phyloP scores from a whole-genome alignment of 345 rosid species.

The Murraya koenigii region DNA sequence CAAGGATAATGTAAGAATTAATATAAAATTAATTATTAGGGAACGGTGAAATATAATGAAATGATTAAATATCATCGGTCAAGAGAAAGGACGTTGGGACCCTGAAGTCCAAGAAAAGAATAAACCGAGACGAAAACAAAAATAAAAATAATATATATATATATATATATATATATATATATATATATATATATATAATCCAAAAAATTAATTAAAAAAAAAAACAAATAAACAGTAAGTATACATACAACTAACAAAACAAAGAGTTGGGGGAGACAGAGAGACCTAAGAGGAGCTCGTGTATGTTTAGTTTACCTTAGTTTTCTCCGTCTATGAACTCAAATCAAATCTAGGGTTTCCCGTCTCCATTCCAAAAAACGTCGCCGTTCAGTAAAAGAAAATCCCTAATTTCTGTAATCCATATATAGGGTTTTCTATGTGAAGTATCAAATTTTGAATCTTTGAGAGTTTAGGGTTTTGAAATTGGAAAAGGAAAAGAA shows the following conservation, averaged over 20 bases:
- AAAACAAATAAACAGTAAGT: neutral
- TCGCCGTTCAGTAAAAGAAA: neutral
- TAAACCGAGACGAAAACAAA: neutral
- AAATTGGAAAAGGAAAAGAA: neutral
- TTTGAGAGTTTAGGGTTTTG: neutral
- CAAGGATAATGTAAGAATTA: too few species aligned
- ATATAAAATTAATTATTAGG: too few species aligned
- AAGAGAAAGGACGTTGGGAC: too few species aligned
- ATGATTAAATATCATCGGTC: too few species aligned
- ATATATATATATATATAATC: too few species aligned
- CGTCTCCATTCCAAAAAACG: neutral
- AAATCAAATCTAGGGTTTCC: constrained; percentile 6
- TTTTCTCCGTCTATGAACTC: constrained; percentile 32
- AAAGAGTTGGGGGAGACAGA: constrained; percentile 32
- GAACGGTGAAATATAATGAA: too few species aligned
- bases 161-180: too few species aligned
- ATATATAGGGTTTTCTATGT: constrained; percentile 1
- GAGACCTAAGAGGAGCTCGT: constrained; percentile 29
- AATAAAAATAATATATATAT: too few species aligned
- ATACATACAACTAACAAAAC: constrained; percentile 1
- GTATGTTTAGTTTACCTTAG: constrained; percentile 30
- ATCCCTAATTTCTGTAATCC: neutral
- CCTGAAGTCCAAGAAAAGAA: neutral
- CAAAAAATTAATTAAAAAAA: too few species aligned
- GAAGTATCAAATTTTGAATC: neutral